Evolutionary conservation across 345 rosid species (phyloP).

Genomic region (Sisymbrium irio): DNA sequence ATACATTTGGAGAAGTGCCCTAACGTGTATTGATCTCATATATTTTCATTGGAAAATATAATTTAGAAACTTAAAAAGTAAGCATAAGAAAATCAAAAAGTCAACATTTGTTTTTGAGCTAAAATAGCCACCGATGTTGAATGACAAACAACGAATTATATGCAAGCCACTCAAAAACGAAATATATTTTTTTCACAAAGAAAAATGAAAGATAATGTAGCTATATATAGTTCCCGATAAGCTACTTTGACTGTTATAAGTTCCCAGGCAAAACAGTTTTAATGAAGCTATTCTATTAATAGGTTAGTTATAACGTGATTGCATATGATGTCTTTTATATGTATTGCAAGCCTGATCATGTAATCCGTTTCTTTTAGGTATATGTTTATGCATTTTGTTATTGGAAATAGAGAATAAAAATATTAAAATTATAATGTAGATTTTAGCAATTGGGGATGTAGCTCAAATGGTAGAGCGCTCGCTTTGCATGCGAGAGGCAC

Average conservation of each 20-base stretch:
- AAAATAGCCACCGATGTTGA: constrained; percentile 15
- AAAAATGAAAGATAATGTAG: neutral
- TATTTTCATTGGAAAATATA: neutral
- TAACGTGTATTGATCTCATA: too few relatives aligned
- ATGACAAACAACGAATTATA: neutral
- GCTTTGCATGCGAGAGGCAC: constrained; percentile 19
- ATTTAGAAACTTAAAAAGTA: neutral
- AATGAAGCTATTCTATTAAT: neutral
- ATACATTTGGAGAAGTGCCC: neutral
- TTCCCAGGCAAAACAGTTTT: neutral
- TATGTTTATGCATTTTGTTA: too few relatives aligned
- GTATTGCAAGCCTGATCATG: neutral
- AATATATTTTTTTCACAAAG: neutral
- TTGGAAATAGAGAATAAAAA: too few relatives aligned
- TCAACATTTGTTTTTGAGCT: neutral
- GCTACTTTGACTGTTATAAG: neutral
- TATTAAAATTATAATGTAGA: rapidly evolving
- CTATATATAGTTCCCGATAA: neutral
- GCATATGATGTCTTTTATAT: neutral
- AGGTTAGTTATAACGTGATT: neutral
- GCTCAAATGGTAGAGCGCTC: constrained; percentile 13
- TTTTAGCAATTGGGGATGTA: neutral
- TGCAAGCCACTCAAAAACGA: neutral
- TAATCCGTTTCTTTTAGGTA: neutral
- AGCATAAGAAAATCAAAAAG: neutral